Base-by-base conservation (phyloP, 768 basidiomycete genomes). In the Cytidiella melzeri region DNA sequence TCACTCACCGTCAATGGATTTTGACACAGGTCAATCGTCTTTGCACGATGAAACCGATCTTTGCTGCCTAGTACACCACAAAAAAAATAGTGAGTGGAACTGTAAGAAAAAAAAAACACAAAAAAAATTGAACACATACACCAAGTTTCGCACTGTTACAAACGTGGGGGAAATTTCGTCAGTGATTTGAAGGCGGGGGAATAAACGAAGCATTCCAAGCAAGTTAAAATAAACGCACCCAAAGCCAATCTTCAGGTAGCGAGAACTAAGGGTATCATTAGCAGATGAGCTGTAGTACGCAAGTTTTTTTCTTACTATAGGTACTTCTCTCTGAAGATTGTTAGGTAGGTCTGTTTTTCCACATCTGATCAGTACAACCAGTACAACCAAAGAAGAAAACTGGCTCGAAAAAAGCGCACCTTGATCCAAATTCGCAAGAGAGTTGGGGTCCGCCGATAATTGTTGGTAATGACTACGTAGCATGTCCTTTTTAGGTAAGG, bases 1-100 rank as follows among this genome's bases (percentile, higher is more conserved):
- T 4, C 41, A 72, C 81, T 52, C 46, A 93, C 92, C 41, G 94
- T 97, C 44, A 96, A 73, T 4, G 94, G 94, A 60, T 97, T 96
- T 66, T 96, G 93, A 65, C 95, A 98, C 4, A 98, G 77, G 62
- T 98, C 95, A 53, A 98, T 95, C 5, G 88, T 91, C 67, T 90
- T 91, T 1, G 84, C 86, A 27, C 81, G 76, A 59, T 89, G 69
- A 0, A 92, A 67, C 36, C 90, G 74, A 58, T 92, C 87, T 63
- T 89, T 90, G 73, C 85, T 89, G 60, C 84, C 85, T 87, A 55
- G 51, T 50, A 24, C 49, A 34, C 15, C 30, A 34, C 7, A 34
- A 34, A 7, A 15, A 7, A 34, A 34, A 7, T 7, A 34, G 30
- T 34, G 15, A 15, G 30, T 34, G 30, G 15, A 7, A 7, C 28